Evolutionary conservation across 1,284 basidiomycete genomes (phyloP), one percentile per base, ranked within the genome.

Genomic region (Naganishia albida): DNA sequence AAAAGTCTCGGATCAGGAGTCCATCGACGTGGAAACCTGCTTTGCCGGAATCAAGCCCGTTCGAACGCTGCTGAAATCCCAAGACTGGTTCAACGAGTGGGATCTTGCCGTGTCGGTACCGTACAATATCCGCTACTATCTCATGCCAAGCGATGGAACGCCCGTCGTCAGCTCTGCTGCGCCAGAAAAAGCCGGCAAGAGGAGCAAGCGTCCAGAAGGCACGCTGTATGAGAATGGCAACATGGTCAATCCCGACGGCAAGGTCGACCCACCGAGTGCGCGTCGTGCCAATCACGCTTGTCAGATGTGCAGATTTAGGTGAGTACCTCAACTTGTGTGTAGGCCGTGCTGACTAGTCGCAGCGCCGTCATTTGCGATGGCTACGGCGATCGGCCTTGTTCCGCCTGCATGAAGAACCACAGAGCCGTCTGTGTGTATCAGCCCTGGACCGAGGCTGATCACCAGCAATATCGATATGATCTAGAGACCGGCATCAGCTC

Each of bases 251-350:
- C 46, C 56, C 46, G 49, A 39, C 12, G 46, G 46, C 46, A 18
- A 60, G 38, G 56, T 60, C 15, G 56, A 60, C 34, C 38, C 46
- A 8, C 46, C 56, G 3, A 44, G 23, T 20, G 23, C 28, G 18
- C 56, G 56, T 8, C 56, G 56, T 49, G 56, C 56, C n/a, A 60
- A 60, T 39, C 46, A 48, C 18, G 56, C 56, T 18, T 60, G 56
- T 49, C 30, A 60, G 44, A 13, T 60, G 28, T 60, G 56, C 49
- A 30, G 56, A 38, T 48, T 59, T 23, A 49, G 44, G 56, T 49
- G 30, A 48, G 56, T 46, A 6, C 13, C 13, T 7, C 20, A n/a
- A 18, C n/a, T 7, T n/a, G 23, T 28, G 6, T 25, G 2, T 38
- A 6, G 1, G 25, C 6, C 12, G 20, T 25, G n/a, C 8, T 20